Base-by-base conservation (phyloP, 805 yeast species). In the Wickerhamomyces chambardii region DNA sequence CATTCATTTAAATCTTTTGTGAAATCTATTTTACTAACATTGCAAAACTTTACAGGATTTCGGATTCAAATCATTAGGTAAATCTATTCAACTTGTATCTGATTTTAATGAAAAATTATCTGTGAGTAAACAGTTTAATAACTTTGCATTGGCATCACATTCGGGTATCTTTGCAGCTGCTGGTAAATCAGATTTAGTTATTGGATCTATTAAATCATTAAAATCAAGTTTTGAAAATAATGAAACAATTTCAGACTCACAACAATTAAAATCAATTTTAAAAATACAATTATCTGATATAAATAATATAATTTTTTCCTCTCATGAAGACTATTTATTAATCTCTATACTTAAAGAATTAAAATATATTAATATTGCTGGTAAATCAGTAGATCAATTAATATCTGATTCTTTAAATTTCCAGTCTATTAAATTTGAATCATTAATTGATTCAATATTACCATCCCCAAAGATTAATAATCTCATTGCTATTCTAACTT, bases 61-160 rank as follows among this genome's bases (percentile, higher is more conserved):
- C 39, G 74, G 74, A 6, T 70, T 68, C 54, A 66, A 58, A 40
- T 46, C 56, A 25, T 29, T 63, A 9, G 66, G 64, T 14, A 39
- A 46, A 11, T 43, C 53, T 15, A 44, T 43, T 11, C 49, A 62
- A 25, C 44, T 68, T 15, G 65, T 63, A n/a, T 39, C 57, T 5
- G 48, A 40, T 11, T 60, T 51, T 34, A 46, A 54, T 14, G 72
- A 68, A 42, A 42, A 38, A 15, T 36, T 51, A 34, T 9, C 26
- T 9, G 68, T 60, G 15, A 66, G 41, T 52, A 58, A 53, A 35
- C 53, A 38, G 21, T 37, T 54, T 29, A 57, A 56, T 16, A 59
- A 68, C 33, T 48, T 70, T 9, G 57, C 61, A 14, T 61, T 65
- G 31, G 59, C 62, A 15, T 57, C 61, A 32, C 41, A 35, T 2